phyloP scores from a whole-genome alignment of 208 protist species.

The Acanthamoeba sp. region DNA sequence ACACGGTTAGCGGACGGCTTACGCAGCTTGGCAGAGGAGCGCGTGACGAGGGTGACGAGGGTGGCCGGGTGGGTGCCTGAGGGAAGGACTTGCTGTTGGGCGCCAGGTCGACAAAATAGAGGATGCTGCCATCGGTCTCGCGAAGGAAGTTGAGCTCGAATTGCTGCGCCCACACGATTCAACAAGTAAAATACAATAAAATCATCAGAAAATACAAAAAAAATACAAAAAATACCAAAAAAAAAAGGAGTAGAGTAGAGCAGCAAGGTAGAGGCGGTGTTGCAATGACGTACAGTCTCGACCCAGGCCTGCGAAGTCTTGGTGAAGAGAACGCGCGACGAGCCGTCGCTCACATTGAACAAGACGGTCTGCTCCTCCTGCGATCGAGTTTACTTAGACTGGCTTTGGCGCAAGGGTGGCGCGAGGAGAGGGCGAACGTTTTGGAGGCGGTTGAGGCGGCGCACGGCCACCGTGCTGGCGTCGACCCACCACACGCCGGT shows the following conservation, averaged over 20 bases:
- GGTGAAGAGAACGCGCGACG: not conserved
- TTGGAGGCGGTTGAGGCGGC: slow-evolving; percentile 18
- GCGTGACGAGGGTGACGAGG: not conserved
- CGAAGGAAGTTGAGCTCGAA: slow-evolving; percentile 2
- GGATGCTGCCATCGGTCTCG: slow-evolving; percentile 14
- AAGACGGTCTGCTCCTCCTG: slow-evolving; percentile 34
- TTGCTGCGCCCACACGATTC: not conserved
- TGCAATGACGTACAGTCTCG: not conserved
- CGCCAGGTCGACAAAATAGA: slow-evolving; percentile 23
- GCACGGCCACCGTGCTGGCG: not conserved
- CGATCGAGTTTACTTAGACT: no score
- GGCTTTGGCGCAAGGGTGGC: no score
- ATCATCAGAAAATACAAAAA: no score
- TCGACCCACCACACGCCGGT: slow-evolving; percentile 20
- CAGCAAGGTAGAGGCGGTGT: not conserved
- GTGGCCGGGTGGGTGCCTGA: not conserved
- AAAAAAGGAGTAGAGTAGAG: not conserved
- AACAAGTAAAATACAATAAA: no score
- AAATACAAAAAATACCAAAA: no score
- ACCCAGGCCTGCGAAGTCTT: slow-evolving; percentile 36
- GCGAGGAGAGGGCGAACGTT: not conserved
- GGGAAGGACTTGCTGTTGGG: slow-evolving; percentile 12
- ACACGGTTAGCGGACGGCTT: no score
- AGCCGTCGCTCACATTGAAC: not conserved
- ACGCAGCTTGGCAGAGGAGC: not conserved